Evolutionary conservation across 75 land plant species (phyloP), one percentile per base, ranked within the genome.

Genomic region (Picea sitchensis): DNA sequence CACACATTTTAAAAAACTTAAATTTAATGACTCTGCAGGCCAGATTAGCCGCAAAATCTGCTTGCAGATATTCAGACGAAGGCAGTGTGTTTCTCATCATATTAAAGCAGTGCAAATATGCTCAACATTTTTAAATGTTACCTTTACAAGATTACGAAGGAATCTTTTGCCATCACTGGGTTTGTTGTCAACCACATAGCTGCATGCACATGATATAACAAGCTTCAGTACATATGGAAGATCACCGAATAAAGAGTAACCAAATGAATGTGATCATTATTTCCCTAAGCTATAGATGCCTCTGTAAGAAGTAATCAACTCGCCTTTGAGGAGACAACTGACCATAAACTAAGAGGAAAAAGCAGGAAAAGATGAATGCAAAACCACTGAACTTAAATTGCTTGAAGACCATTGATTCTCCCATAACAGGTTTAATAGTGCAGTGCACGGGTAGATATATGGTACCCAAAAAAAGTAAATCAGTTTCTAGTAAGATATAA

Each of bases 141-240:
- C 99, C 99, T 98, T 91, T 41, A 76, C 98, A 77, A 98, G 94
- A 26, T n/a, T 61, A 5, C 89, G 90, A 44, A 98, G 78, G 78
- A 98, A 98, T 61, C 77, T 84, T 83, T 93, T 98, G 21, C 96
- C 92, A 81, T 98, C 96, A n/a, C 80, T 86, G 30, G 92, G 92
- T 77, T 95, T 89, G 83, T 92, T 87, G 14, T 79, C 76, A 31
- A 78, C 94, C 63, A 93, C 89, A 82, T 84, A 95, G 63, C 99
- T 98, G 89, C 51, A 41, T 65, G 12, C 14, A 69, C 34, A 72
- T 18, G 23, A 57, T 26, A 26, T 30, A 58, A 73, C 1, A 63
- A 71, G 12, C 74, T 71, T 71, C 14, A 41, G 21, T n/a, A 71
- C 56, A 41, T 44, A 71, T 2, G 41, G 51, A 44, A 71, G 44